Percentiles rank a stretch among this genome's conserved stretches.
phyloP scores from a whole-genome alignment of 2,329 filamentous ascomycete species.

The Alternaria brassicae region DNA sequence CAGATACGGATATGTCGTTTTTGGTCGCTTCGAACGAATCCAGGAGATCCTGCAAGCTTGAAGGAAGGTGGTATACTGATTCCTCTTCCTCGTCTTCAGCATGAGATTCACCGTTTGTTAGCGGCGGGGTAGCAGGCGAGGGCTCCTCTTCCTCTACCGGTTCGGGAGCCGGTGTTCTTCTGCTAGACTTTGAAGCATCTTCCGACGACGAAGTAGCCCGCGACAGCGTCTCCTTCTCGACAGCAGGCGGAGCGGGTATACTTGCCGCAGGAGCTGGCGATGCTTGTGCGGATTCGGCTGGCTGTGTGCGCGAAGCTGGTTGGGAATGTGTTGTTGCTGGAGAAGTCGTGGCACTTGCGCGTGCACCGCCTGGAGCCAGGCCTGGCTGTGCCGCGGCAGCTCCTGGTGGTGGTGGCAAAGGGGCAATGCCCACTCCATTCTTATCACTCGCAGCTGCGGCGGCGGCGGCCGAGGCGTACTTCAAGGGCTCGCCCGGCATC shows the following conservation, averaged over 20 bases:
- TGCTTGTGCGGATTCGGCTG: slow-evolving; percentile 51
- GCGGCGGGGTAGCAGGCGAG: slow-evolving; percentile 46
- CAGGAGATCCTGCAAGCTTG: slow-evolving; percentile 86
- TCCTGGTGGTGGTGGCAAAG: slow-evolving; percentile 87
- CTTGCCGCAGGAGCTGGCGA: slow-evolving; percentile 57
- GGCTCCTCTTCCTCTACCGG: slow-evolving; percentile 45
- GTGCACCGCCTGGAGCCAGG: slow-evolving; percentile 60
- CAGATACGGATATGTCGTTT: slow-evolving; percentile 66
- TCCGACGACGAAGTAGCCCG: slow-evolving; percentile 41
- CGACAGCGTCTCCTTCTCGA: slow-evolving; percentile 52
- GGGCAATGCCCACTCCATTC: slow-evolving; percentile 87
- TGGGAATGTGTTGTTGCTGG: slow-evolving; percentile 52
- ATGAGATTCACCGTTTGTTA: slow-evolving; percentile 63
- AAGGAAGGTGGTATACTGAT: slow-evolving; percentile 90
- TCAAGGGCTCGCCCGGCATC: slow-evolving; percentile 86
- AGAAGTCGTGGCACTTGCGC: slow-evolving; percentile 65
- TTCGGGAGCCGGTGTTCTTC: slow-evolving; percentile 41
- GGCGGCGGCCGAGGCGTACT: slow-evolving; percentile 95
- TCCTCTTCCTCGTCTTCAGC: slow-evolving; percentile 69
- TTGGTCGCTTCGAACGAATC: slow-evolving; percentile 89
- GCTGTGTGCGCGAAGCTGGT: slow-evolving; percentile 49
- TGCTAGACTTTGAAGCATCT: slow-evolving; percentile 35
- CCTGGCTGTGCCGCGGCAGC: slow-evolving; percentile 50
- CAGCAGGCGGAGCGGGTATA: slow-evolving; percentile 56
- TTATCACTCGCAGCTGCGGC: slow-evolving; percentile 91